Base-by-base conservation (phyloP, 768 basidiomycete species). In the Pleurotus salmoneostramineus region DNA sequence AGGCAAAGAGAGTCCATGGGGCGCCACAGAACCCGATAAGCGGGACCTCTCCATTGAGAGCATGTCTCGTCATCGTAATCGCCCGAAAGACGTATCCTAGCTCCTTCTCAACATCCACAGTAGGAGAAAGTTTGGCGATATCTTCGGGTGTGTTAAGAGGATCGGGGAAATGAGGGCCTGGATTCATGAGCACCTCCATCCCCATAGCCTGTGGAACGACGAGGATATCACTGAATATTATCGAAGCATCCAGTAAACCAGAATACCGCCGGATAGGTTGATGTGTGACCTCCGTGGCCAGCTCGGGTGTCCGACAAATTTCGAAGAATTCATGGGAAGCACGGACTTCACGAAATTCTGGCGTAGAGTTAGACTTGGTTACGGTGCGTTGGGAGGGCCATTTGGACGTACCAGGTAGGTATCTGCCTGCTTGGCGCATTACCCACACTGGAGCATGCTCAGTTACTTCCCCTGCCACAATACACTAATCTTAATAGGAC, bases 181-280 rank as follows among this genome's bases (percentile, higher is more conserved):
- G 95, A 65, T 89, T 91, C 96, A 99, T 98, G 66, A 89, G 77
- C 0, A 94, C 89, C 65, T 89, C 88, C 87, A 99, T 90, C 14
- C 97, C 97, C 87, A 99, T 85, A 17, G 97, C 97, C 69, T 98
- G 95, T 0, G 97, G 97, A 57, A 99, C 79, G 70, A 99, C 95
- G 62, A 99, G 88, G 74, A 98, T 99, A 70, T 98, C 97, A 64
- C 87, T 91, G 78, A 99, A 99, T 72, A 98, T 98, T 75, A 98
- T 98, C 56, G 94, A 83, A 7, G 96, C 96, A 72, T 98, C 97
- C 65, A 99, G 72, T 36, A 95, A 81, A 46, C 88, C 92, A 1
- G 83, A 69, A 73, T 91, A 98, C 46, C 94, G 86, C 50, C 88
- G 83, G 66, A 98, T 93, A 51, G 97, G 97, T 71, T 98, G 97